Base-by-base conservation (phyloP, 805 yeast genomes). In the Kodamaea laetipori region DNA sequence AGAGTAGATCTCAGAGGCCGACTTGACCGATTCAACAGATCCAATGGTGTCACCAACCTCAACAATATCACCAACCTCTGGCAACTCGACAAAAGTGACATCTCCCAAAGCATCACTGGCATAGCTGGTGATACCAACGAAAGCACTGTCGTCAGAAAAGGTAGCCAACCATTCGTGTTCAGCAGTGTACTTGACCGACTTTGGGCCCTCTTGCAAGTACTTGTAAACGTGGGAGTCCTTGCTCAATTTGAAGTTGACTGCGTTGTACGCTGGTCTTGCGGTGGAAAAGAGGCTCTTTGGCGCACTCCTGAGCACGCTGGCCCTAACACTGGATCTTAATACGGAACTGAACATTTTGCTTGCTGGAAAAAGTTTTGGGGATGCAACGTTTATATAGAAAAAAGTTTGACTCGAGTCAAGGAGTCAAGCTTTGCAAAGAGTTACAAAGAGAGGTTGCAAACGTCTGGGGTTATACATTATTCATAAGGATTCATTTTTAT, bases 31-130 rank as follows among this genome's bases (percentile, higher is more conserved):
- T 69, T 94, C 99, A 31, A 94, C 95, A 24, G 96, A 86, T 5
- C 97, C 97, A 60, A 94, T 73, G 10, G 92, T 73, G 50, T 89
- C 97, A 39, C 95, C 95, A 38, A 76, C 74, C 45, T 73, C 81
- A 44, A 84, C 73, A 23, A 60, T 70, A 31, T 74, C 77, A 31
- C 83, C 86, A 30, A 77, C 78, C 53, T 84, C 90, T 37, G 96
- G 95, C 54, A 92, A 75, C 68, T 94, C 99, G 47, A 90, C 84
- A 63, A 76, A 94, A 3, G 98, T 95, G 44, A 95, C 95, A 67
- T 94, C 99, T 35, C 99, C 99, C 48, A 94, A 78, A 6, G 98
- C 95, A 58, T 90, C 96, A 16, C 97, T 84, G 13, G 99, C 99
- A 62, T 94, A 90, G 57, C 79, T 81, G 45, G 99, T 90, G 66